These are phyloP conservation scores for Exophiala phaeomuriformis DNA, from an alignment of 2,329 filamentous ascomycete species.

Conservation along the genomic window DNA sequence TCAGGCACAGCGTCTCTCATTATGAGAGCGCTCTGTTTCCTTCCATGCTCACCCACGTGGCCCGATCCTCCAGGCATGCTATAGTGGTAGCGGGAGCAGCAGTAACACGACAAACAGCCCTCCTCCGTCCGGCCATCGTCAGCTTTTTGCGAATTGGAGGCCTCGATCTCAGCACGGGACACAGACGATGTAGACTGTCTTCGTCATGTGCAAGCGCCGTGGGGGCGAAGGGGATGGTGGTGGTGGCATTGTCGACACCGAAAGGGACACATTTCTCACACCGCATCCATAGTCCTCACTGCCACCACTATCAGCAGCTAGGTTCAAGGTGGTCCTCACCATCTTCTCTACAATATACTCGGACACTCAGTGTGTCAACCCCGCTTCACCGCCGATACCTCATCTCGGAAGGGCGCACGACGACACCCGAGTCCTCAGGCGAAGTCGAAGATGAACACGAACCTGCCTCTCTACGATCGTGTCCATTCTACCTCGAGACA, in stretches of 20 bases:
- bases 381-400: constrained; percentile 15
- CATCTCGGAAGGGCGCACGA: constrained; percentile 25
- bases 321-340: not conserved
- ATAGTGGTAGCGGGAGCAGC: constrained; percentile 1
- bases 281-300: not conserved
- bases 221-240: too few species aligned
- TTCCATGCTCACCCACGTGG: constrained; percentile 20
- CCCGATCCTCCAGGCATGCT: constrained; percentile 14
- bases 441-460: not conserved
- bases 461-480: constrained; percentile 23
- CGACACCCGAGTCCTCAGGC: constrained; percentile 1
- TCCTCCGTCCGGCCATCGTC: too few species aligned
- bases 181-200: too few species aligned
- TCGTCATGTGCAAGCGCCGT: too few species aligned
- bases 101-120: too few species aligned
- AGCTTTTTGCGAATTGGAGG: too few species aligned
- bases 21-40: constrained; percentile 20
- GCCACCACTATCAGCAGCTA: not conserved
- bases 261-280: not conserved
- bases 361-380: constrained; percentile 6
- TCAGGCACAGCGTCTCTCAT: not conserved
- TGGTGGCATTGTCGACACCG: too few species aligned
- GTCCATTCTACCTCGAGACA: constrained; percentile 85
- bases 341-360: not conserved
- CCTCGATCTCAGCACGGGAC: too few species aligned